Percentiles rank a stretch among this genome's conserved stretches.
Conservation (phyloP, 208 protist genomes). For the Crithidia expoeki region DNA sequence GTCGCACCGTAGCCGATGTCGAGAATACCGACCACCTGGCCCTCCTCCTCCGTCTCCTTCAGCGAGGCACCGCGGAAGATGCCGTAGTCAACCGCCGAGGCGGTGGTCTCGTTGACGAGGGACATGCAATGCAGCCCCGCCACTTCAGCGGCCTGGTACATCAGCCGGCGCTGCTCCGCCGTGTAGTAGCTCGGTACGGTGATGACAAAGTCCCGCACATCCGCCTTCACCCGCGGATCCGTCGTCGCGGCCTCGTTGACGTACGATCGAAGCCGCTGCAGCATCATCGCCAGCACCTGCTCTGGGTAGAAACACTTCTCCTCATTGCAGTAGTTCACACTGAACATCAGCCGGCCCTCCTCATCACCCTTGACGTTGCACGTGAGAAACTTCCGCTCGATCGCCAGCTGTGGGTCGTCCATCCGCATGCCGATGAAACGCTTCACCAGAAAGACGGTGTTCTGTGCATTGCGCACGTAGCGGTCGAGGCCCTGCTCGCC, state of each 20-base stretch:
- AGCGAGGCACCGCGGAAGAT: conserved; percentile 86
- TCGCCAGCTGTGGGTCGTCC: conserved; percentile 62
- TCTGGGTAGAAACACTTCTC: conserved; percentile 84
- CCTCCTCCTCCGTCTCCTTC: conserved; percentile 84
- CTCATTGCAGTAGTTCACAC: conserved; percentile 82
- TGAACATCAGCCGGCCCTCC: conserved; percentile 78
- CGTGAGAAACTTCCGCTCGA: conserved; percentile 68
- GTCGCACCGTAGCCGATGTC: conserved; percentile 91
- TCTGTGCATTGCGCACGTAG: conserved; percentile 85
- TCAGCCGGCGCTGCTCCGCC: conserved; percentile 76
- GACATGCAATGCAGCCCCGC: conserved; percentile 89
- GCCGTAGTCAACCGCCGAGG: conserved; percentile 90
- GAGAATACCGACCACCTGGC: conserved; percentile 81
- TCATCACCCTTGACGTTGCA: conserved; percentile 68
- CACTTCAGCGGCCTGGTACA: conserved; percentile 87
- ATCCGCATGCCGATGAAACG: conserved; percentile 89
- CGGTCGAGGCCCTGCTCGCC: conserved; percentile 84
- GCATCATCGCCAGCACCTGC: conserved; percentile 93
- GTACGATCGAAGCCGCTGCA: conserved; percentile 81
- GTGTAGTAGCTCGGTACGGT: conserved; percentile 90
- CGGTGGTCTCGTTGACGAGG: conserved; percentile 91
- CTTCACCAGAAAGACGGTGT: conserved; percentile 89
- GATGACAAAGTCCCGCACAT: conserved; percentile 85
- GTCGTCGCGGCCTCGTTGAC: conserved; percentile 74
- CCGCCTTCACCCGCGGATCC: conserved; percentile 55